Evolutionary conservation across 164 flowering plant species (phyloP).

Genomic region (Nymphaea colorata): DNA sequence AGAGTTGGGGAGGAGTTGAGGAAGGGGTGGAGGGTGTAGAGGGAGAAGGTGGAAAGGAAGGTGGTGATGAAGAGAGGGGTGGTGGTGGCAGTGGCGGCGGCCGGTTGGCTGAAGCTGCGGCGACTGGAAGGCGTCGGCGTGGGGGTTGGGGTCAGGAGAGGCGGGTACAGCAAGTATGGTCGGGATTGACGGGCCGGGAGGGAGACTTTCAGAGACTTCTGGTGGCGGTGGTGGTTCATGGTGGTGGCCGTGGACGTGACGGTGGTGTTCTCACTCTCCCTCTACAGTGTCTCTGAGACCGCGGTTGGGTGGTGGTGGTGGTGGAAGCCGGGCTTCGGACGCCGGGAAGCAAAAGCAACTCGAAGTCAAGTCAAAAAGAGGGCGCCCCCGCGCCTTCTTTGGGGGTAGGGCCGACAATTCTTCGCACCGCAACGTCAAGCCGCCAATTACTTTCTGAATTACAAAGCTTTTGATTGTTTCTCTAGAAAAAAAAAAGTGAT

Average conservation of each 20-base stretch:
- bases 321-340: background rate
- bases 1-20: slow-evolving; percentile 15
- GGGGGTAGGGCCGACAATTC: no score
- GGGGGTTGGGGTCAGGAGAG: slow-evolving; percentile 33
- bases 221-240: slow-evolving; percentile 46
- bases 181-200: slow-evolving; percentile 58
- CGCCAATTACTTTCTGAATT: no score
- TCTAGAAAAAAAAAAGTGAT: no score
- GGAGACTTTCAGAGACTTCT: background rate
- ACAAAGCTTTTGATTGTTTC: no score
- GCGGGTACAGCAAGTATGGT: slow-evolving; percentile 5
- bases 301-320: background rate
- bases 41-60: slow-evolving; percentile 38
- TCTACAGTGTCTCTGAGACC: no score
- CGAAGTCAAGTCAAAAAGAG: background rate
- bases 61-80: slow-evolving; percentile 12
- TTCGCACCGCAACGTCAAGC: no score
- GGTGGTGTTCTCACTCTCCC: background rate
- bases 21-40: slow-evolving; percentile 68
- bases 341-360: background rate
- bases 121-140: slow-evolving; percentile 66
- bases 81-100: slow-evolving; percentile 5
- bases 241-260: slow-evolving; percentile 39
- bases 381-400: background rate
- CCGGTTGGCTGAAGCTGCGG: slow-evolving; percentile 22